These are phyloP conservation scores for Colletotrichum magnum DNA, from an alignment of 2,329 filamentous ascomycete genomes.

Conservation along the genomic window DNA sequence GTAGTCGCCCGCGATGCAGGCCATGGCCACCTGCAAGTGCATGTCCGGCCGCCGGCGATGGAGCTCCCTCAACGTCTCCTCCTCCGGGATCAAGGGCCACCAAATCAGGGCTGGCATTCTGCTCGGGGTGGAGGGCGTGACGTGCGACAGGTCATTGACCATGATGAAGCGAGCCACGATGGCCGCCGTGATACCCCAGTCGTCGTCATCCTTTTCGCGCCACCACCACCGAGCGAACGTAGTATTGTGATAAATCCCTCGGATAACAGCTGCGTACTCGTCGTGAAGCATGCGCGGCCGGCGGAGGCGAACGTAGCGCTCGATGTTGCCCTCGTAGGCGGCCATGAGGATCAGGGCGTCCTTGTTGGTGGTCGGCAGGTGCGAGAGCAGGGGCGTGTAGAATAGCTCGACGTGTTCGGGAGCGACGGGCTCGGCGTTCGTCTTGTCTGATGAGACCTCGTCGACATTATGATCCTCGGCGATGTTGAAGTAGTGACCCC, in stretches of 20 bases:
- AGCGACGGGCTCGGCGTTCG: constrained; percentile 37
- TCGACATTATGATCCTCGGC: constrained; percentile 49
- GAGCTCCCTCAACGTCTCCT: constrained; percentile 1
- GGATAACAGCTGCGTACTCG: constrained; percentile 48
- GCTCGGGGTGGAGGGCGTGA: background rate
- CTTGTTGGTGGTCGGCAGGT: constrained; percentile 55
- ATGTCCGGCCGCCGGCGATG: constrained; percentile 15
- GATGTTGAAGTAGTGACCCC: constrained; percentile 45
- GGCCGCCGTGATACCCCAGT: constrained; percentile 35
- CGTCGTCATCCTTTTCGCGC: background rate
- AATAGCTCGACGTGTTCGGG: constrained; percentile 41
- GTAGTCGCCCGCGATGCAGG: constrained; percentile 20
- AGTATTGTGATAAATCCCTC: constrained; percentile 55
- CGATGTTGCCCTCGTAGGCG: constrained; percentile 55
- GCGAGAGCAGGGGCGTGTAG: constrained; percentile 48
- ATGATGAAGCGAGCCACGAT: constrained; percentile 48
- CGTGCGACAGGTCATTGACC: constrained; percentile 46
- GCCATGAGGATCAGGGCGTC: constrained; percentile 55
- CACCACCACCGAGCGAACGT: constrained; percentile 53
- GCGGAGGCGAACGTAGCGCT: constrained; percentile 54
- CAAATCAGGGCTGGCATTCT: constrained; percentile 21
- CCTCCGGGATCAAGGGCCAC: constrained; percentile 15
- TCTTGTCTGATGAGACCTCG: constrained; percentile 32
- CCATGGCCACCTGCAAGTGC: constrained; percentile 3
- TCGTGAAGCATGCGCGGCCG: constrained; percentile 45